phyloP scores from a whole-genome alignment of 179 eudicot species.

The Heliamphora pulchella region DNA sequence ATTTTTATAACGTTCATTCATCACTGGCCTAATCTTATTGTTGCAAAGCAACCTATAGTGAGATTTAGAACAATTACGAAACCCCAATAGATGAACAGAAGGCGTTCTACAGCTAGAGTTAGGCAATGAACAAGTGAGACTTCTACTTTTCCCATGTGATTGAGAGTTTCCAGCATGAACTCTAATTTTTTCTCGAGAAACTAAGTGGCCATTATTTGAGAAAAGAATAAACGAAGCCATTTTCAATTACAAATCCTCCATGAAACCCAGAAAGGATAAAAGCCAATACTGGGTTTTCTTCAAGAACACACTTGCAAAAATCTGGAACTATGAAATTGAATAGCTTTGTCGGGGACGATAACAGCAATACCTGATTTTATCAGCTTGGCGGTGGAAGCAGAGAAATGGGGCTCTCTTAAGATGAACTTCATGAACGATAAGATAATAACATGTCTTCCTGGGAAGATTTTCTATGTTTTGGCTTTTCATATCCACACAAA shows the following conservation, averaged over 20 bases:
- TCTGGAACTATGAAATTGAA: neutral
- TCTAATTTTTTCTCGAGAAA: slow-evolving; percentile 30
- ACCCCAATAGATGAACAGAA: slow-evolving; percentile 33
- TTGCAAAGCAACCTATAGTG: slow-evolving; percentile 28
- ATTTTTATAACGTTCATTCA: slow-evolving; percentile 27
- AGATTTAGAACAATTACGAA: slow-evolving; percentile 24
- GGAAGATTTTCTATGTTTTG: neutral
- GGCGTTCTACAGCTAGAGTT: slow-evolving; percentile 18
- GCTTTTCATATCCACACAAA: slow-evolving; percentile 8
- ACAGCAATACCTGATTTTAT: slow-evolving; percentile 11
- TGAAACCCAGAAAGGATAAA: slow-evolving; percentile 7
- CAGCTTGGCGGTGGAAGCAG: slow-evolving; percentile 2
- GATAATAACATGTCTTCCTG: neutral
- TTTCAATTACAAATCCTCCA: slow-evolving; percentile 15
- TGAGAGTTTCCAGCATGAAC: slow-evolving; percentile 31
- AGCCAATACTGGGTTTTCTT: slow-evolving; percentile 10
- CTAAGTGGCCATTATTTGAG: slow-evolving; percentile 41
- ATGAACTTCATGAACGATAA: neutral
- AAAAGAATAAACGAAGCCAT: slow-evolving; percentile 64
- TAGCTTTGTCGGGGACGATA: neutral
- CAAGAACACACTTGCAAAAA: neutral
- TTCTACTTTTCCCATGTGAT: slow-evolving; percentile 22
- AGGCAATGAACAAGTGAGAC: slow-evolving; percentile 27
- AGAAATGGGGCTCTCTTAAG: neutral
- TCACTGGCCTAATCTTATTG: slow-evolving; percentile 32